A percentile compares a stretch with the other conserved stretches of the same genome.
Evolutionary conservation across 2,329 filamentous ascomycete species (phyloP).

Genomic region (Cladorrhinum sp.): DNA sequence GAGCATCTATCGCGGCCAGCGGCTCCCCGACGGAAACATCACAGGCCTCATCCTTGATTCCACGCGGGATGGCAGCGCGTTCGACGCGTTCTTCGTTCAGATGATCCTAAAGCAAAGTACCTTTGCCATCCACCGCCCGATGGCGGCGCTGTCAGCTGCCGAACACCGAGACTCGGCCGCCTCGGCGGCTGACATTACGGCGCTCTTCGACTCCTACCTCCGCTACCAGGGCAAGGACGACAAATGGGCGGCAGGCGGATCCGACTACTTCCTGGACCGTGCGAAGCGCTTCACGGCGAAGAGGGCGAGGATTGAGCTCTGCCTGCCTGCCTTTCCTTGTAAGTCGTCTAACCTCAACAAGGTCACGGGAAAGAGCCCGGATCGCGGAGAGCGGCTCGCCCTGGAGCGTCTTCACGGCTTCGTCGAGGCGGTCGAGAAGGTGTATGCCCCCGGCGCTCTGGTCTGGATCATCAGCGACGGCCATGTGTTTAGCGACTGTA

Average conservation of each 20-base stretch:
- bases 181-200: constrained; percentile 6
- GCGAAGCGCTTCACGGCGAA: constrained; percentile 15
- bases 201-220: constrained; percentile 20
- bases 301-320: constrained; percentile 13
- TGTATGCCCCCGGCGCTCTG: constrained; percentile 12
- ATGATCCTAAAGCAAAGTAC: constrained; percentile 8
- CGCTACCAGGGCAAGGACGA: constrained; percentile 19
- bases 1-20: too few relatives aligned
- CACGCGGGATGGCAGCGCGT: too few relatives aligned
- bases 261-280: constrained; percentile 16
- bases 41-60: too few relatives aligned
- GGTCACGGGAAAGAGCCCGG: constrained; percentile 16
- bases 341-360: constrained; percentile 23
- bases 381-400: constrained; percentile 20
- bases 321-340: constrained; percentile 21
- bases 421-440: constrained; percentile 13
- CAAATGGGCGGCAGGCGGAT: constrained; percentile 13
- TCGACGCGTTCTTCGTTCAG: constrained; percentile 19
- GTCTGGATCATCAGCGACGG: constrained; percentile 24
- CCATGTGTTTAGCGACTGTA: constrained; percentile 24
- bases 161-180: constrained; percentile 1
- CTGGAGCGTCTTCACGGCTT: constrained; percentile 20
- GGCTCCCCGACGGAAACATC: too few relatives aligned
- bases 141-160: too few relatives aligned
- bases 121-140: too few relatives aligned